phyloP scores from a whole-genome alignment of 768 basidiomycete species.

The Rhodocollybia butyracea region DNA sequence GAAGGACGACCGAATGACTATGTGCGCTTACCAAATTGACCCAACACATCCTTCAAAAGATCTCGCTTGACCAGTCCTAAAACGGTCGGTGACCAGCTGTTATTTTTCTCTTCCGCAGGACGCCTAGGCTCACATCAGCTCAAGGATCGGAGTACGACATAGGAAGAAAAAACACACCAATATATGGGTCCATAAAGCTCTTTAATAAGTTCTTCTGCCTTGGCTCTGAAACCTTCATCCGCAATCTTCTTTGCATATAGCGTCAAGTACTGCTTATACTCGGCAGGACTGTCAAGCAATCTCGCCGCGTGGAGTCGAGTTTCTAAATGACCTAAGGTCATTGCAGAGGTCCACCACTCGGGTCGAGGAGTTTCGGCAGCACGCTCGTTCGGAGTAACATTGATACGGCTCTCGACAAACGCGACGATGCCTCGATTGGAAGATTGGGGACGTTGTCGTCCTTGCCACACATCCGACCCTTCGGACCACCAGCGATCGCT shows the following conservation, averaged over 20 bases:
- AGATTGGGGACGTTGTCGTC: constrained; percentile 50
- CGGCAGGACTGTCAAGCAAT: constrained; percentile 74
- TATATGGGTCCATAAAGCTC: constrained; percentile 91
- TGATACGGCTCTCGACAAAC: constrained; percentile 45
- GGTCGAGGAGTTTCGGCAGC: constrained; percentile 50
- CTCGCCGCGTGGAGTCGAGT: constrained; percentile 71
- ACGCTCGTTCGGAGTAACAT: constrained; percentile 29
- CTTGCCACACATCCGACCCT: constrained; percentile 82
- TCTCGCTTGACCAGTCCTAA: constrained; percentile 79
- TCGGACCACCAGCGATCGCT: constrained; percentile 83
- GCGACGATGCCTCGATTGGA: constrained; percentile 53
- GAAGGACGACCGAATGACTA: neutral
- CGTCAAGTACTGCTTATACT: constrained; percentile 76
- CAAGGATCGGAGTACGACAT: neutral
- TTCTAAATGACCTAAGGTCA: constrained; percentile 89
- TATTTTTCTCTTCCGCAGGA: constrained; percentile 43
- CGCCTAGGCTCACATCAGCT: constrained; percentile 2
- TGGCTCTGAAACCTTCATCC: constrained; percentile 83
- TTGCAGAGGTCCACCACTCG: constrained; percentile 77
- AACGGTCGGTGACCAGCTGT: constrained; percentile 64
- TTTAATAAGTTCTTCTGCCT: constrained; percentile 88
- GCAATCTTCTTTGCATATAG: constrained; percentile 83
- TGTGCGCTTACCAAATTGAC: constrained; percentile 65
- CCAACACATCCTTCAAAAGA: constrained; percentile 75
- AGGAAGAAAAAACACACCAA: constrained; percentile 53